phyloP scores from a whole-genome alignment of 306 rosid species.

The Hippophae tibetana region DNA sequence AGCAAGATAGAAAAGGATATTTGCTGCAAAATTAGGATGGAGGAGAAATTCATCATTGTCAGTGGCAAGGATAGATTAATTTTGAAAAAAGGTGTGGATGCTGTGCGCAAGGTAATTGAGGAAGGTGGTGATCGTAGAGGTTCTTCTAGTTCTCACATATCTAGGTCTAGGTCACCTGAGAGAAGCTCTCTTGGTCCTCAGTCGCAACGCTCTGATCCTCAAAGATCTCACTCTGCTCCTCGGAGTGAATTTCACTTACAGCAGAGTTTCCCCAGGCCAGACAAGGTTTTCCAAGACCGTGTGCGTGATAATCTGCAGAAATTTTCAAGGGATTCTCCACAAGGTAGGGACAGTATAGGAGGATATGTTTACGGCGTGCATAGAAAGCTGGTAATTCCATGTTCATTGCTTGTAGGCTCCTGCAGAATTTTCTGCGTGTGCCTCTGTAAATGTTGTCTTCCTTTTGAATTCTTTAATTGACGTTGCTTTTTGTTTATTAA shows the following conservation, averaged over 20 bases:
- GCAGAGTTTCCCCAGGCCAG: constrained; percentile 78
- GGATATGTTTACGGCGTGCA: constrained; percentile 52
- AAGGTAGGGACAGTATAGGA: constrained; percentile 96
- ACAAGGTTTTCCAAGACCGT: constrained; percentile 62
- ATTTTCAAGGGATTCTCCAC: constrained; percentile 77
- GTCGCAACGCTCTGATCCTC: constrained; percentile 65
- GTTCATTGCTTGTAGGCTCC: constrained; percentile 55
- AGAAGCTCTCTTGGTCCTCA: constrained; percentile 63
- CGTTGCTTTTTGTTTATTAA: constrained; percentile 40
- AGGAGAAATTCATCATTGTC: constrained; percentile 82
- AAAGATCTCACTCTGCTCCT: constrained; percentile 64
- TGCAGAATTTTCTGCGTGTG: constrained; percentile 19
- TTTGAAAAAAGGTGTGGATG: constrained; percentile 86
- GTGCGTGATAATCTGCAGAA: constrained; percentile 65
- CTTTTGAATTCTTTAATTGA: constrained; percentile 29
- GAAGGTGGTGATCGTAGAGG: constrained; percentile 72
- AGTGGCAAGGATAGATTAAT: constrained; percentile 86
- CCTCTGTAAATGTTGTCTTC: constrained; percentile 13
- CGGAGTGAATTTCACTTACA: constrained; percentile 57
- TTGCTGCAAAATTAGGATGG: constrained; percentile 93
- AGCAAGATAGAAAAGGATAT: constrained; percentile 75
- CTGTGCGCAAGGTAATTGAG: constrained; percentile 74
- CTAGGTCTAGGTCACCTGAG: constrained; percentile 84
- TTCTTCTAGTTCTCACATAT: constrained; percentile 54
- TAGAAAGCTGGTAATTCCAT: constrained; percentile 69